Conservation (phyloP, 768 basidiomycete species). For the Pulveroboletus frians region DNA sequence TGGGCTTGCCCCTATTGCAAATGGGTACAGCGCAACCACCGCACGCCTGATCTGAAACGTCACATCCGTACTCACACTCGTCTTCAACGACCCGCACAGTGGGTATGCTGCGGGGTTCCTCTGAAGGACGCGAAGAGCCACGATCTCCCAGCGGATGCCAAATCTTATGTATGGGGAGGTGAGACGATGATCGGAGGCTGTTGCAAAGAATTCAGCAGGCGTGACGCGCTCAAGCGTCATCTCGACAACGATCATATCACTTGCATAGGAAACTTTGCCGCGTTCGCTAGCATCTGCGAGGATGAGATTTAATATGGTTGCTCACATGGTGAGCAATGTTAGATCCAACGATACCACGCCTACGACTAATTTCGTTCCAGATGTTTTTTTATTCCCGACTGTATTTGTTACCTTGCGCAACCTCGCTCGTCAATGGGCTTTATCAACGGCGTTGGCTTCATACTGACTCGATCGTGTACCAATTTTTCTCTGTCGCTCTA, state of each 20-base stretch:
- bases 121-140: slow-evolving; percentile 22
- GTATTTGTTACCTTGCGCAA: slow-evolving; percentile 2
- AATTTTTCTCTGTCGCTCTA: not conserved
- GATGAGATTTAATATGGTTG: slow-evolving; percentile 18
- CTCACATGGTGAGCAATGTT: slow-evolving; percentile 3
- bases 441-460: slow-evolving; percentile 7
- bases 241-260: slow-evolving; percentile 33
- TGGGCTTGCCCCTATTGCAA: slow-evolving; percentile 45
- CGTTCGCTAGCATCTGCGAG: slow-evolving; percentile 24
- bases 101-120: slow-evolving; percentile 36
- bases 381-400: slow-evolving; percentile 3
- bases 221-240: slow-evolving; percentile 39
- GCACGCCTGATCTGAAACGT: slow-evolving; percentile 55
- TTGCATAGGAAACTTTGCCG: slow-evolving; percentile 31
- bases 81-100: slow-evolving; percentile 31
- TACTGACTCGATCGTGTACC: slow-evolving; percentile 13
- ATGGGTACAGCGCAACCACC: slow-evolving; percentile 45
- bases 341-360: not conserved
- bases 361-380: slow-evolving; percentile 4
- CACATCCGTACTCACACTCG: slow-evolving; percentile 52
- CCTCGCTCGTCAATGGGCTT: slow-evolving; percentile 1
- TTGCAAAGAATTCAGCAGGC: slow-evolving; percentile 34
- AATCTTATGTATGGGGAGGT: slow-evolving; percentile 26
- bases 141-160: slow-evolving; percentile 17
- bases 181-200: slow-evolving; percentile 35